Base-by-base conservation (phyloP, 306 rosid genomes). In the Lupinus albus region DNA sequence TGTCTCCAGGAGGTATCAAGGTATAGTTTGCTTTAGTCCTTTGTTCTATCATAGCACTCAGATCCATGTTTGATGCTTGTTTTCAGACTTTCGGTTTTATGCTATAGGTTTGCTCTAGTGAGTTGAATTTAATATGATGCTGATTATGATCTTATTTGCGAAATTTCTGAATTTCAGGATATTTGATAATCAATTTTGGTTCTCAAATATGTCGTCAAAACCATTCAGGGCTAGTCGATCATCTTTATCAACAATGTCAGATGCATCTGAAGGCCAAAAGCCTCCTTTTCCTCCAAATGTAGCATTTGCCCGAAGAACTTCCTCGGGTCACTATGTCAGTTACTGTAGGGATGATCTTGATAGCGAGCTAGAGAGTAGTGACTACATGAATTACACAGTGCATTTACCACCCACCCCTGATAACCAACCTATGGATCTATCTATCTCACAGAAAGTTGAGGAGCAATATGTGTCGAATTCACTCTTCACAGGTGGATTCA, bases 281-380 rank as follows among this genome's bases (percentile, higher is more conserved):
- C 91, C 95, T 18, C 89, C 87, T 28, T 48, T 88, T 49, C 88
- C 95, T 53, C 88, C 95, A 6, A 33, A 77, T 0, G 97, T 91
- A 32, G 82, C 89, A 33, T 91, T 91, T 64, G 93, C 80, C 56
- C 76, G 97, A 70, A 83, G 97, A 77, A 88, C 97, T 11, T 88
- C 97, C 39, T 91, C 95, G 0, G 97, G 97, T 45, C 93, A 95
- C 54, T 86, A 91, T 21, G 53, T 86, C 56, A 88, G 89, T 83
- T 88, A 91, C 85, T 88, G 95, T 0, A 86, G 95, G 70, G 95
- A 91, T 83, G 97, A 91, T 79, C 95, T 91, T 15, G 97, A 91
- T 70, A 91, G 97, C 62, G 95, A 88, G 66, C 73, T 88, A 13
- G 93, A 93, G 70, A 88, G 91, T 68, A 71, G 50, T 52, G 97